These are phyloP conservation scores for Plenodomus tracheiphilus DNA, from an alignment of 2,329 filamentous ascomycete species.

Conservation along the genomic window DNA sequence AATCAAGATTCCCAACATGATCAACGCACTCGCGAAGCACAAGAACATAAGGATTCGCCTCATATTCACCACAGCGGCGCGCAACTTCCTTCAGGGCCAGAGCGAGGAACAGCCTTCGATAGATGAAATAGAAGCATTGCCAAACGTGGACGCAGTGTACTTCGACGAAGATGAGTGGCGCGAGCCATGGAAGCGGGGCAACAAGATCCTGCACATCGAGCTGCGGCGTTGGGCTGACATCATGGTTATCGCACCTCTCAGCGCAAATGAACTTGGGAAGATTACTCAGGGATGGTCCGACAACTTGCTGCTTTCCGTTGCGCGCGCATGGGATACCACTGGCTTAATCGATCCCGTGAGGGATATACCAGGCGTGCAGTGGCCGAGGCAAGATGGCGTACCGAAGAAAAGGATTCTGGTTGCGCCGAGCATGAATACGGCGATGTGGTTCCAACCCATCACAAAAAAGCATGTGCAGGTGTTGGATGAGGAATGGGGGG, in stretches of 20 bases:
- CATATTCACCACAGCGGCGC: slow-evolving; percentile 74
- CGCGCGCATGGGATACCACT: slow-evolving; percentile 83
- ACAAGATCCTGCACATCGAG: slow-evolving; percentile 88
- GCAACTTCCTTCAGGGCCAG: slow-evolving; percentile 76
- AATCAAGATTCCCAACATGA: slow-evolving; percentile 68
- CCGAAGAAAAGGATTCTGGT: slow-evolving; percentile 68
- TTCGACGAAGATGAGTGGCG: slow-evolving; percentile 85
- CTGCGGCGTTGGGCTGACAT: slow-evolving; percentile 80
- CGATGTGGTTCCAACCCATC: slow-evolving; percentile 87
- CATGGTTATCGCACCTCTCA: slow-evolving; percentile 77
- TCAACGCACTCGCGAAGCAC: slow-evolving; percentile 57
- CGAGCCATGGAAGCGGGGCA: slow-evolving; percentile 74
- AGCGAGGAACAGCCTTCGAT: slow-evolving; percentile 75
- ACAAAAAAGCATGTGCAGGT: slow-evolving; percentile 72
- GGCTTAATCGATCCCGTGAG: slow-evolving; percentile 37
- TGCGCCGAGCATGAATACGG: slow-evolving; percentile 83
- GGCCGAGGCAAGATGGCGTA: slow-evolving; percentile 20
- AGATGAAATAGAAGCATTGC: slow-evolving; percentile 59
- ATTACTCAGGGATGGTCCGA: slow-evolving; percentile 78
- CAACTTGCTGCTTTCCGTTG: slow-evolving; percentile 71
- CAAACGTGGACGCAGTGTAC: slow-evolving; percentile 80
- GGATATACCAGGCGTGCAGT: slow-evolving; percentile 28
- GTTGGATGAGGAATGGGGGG: slow-evolving; percentile 75
- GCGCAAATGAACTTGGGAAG: slow-evolving; percentile 85
- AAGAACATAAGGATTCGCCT: slow-evolving; percentile 76